Evolutionary conservation across 164 flowering plant genomes (phyloP), one percentile per base, ranked within the genome.

Genomic region (Aristolochia californica): DNA sequence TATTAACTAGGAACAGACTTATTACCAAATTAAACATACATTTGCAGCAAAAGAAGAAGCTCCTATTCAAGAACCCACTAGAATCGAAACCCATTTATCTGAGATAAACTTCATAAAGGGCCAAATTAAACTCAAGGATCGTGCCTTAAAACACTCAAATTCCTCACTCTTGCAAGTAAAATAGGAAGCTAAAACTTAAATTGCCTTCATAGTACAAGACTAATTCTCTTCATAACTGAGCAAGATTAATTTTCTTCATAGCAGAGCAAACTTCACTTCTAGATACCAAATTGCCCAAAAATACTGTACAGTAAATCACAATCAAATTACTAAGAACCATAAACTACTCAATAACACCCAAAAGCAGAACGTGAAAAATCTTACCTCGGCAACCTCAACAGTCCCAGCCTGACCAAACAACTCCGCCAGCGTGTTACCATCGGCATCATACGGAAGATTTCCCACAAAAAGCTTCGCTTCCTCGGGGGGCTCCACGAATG

Each of bases 381-480:
- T 40, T 64, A 83, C 94, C 85, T 86, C 94, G 2, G 94, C 83
- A 62, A 79, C 72, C 68, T 89, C 91, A 17, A 93, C 99, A 62
- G 67, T 66, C 56, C 99, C 99, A 48, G 91, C 97, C 65, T 74
- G 62, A 48, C 80, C 77, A 61, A 93, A 93, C 13, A 93, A 55
- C 70, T 64, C 63, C 59, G 99, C 97, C 65, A 93, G 68, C 8
- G 56, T 62, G 72, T 85, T 75, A 68, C 85, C 80, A 34, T 85
- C 91, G 48, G 84, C 57, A 45, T 93, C 95, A 60, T 72, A 93
- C n/a, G 96, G 80, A 76, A 93, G 74, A 66, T 93, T 93, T 13
- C 99, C 99, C 43, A 89, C 88, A 72, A 77, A 93, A 43, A 93
- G 48, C 71, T 89, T 93, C 0, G 94, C 87, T 21, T 85, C 96